Evolutionary conservation across 208 protist species (phyloP).

Genomic region (Tritrichomonas musculus): DNA sequence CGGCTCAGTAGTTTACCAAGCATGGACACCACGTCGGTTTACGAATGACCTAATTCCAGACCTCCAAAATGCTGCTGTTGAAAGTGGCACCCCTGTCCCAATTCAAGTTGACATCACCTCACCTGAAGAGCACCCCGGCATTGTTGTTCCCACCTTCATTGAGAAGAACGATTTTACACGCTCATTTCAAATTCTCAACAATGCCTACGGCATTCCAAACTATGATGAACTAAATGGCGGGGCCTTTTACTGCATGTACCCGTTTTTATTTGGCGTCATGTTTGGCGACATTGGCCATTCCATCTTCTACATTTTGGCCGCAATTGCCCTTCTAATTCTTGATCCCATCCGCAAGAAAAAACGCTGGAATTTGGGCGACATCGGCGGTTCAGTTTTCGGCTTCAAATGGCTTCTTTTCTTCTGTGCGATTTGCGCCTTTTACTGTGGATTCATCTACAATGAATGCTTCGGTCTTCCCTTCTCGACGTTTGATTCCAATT

Average conservation of each 20-base stretch:
- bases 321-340: neutral
- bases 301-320: constrained; percentile 41
- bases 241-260: constrained; percentile 79
- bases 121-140: neutral
- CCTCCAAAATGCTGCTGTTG: neutral
- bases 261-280: constrained; percentile 99
- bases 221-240: constrained; percentile 56
- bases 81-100: neutral
- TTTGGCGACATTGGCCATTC: constrained; percentile 98
- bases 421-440: neutral
- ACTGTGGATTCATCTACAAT: constrained; percentile 15
- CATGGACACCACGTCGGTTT: neutral
- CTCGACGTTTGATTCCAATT: constrained; percentile 45
- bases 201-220: constrained; percentile 67
- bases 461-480: constrained; percentile 48
- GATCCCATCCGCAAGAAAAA: neutral
- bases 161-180: constrained; percentile 84
- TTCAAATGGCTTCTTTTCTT: constrained; percentile 21
- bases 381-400: neutral
- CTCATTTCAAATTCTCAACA: constrained; percentile 80
- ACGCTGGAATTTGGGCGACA: neutral
- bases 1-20: neutral
- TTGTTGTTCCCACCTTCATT: neutral
- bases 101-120: neutral
- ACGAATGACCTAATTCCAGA: neutral